Evolutionary conservation across 2,329 filamentous ascomycete species (phyloP).

Genomic region (Pyrenochaeta sp.): DNA sequence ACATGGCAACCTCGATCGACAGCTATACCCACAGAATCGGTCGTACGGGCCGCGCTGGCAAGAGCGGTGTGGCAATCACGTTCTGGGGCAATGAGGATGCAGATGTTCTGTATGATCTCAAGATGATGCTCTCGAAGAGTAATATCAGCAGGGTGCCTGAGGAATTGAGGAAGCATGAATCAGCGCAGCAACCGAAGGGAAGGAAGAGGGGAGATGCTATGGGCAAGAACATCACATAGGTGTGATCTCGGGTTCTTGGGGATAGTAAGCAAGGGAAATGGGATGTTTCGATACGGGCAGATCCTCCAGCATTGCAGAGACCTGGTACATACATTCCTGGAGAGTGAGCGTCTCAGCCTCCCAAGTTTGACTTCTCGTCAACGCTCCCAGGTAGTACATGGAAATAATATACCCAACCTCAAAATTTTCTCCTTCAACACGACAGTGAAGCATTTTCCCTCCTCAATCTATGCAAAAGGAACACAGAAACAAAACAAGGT

Average conservation of each 20-base stretch:
- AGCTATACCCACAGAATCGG: constrained; percentile 96
- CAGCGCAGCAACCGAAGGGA: constrained; percentile 89
- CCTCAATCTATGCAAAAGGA: too few relatives aligned
- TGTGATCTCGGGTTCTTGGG: background rate
- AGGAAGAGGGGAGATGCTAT: constrained; percentile 19
- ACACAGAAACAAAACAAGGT: too few relatives aligned
- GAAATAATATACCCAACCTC: too few relatives aligned
- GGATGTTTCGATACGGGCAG: too few relatives aligned
- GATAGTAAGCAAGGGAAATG: too few relatives aligned
- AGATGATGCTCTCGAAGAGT: constrained; percentile 94
- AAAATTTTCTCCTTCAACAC: background rate
- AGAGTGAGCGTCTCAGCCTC: too few relatives aligned
- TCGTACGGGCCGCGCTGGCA: constrained; percentile 95
- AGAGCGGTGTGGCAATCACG: constrained; percentile 94
- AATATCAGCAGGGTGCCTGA: constrained; percentile 88
- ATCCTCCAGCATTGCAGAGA: too few relatives aligned
- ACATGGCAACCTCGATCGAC: constrained; percentile 94
- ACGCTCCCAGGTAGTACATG: too few relatives aligned
- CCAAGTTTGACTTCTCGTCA: too few relatives aligned
- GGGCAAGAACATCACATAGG: constrained; percentile 21
- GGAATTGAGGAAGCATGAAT: constrained; percentile 86
- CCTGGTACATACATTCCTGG: too few relatives aligned
- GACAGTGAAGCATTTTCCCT: background rate
- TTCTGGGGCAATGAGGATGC: constrained; percentile 91
- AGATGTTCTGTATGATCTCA: constrained; percentile 92